Evolutionary conservation across 2,329 filamentous ascomycete genomes (phyloP).

Genomic region (Neobulgaria alba): DNA sequence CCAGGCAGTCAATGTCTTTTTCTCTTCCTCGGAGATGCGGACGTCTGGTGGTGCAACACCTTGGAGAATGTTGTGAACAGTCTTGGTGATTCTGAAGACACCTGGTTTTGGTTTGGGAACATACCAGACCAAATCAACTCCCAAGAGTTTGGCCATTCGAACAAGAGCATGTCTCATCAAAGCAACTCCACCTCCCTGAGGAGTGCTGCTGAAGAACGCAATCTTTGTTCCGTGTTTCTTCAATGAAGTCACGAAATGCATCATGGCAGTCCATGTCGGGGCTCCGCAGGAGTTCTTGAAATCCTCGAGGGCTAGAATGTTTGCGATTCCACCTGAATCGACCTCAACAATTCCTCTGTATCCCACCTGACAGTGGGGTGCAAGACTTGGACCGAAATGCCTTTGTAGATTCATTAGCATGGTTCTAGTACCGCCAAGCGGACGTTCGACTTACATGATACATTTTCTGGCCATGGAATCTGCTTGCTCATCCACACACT

Average conservation of each 20-base stretch:
- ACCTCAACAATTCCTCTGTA: constrained; percentile 49
- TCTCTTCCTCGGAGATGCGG: constrained; percentile 54
- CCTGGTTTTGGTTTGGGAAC: constrained; percentile 73
- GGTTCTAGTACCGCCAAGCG: background rate
- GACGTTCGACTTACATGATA: constrained; percentile 46
- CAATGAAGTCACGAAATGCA: constrained; percentile 45
- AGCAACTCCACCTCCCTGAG: constrained; percentile 57
- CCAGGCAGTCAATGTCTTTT: constrained; percentile 59
- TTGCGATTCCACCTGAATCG: constrained; percentile 42
- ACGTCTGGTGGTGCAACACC: constrained; percentile 61
- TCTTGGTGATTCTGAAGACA: constrained; percentile 78
- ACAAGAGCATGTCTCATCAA: constrained; percentile 62
- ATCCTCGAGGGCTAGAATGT: constrained; percentile 40
- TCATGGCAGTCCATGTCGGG: constrained; percentile 46
- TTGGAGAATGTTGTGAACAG: constrained; percentile 82
- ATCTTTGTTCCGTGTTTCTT: constrained; percentile 47
- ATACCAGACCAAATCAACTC: constrained; percentile 61
- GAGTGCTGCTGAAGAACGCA: constrained; percentile 57
- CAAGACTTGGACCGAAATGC: constrained; percentile 63
- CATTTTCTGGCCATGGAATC: constrained; percentile 76
- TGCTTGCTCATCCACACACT: constrained; percentile 69
- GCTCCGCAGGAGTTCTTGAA: constrained; percentile 43
- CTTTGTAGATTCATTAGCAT: constrained; percentile 35
- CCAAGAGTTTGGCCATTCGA: constrained; percentile 57
- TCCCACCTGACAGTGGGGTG: constrained; percentile 57